Evolutionary conservation across 768 basidiomycete species (phyloP).

Genomic region (Psilocybe cyanescens): DNA sequence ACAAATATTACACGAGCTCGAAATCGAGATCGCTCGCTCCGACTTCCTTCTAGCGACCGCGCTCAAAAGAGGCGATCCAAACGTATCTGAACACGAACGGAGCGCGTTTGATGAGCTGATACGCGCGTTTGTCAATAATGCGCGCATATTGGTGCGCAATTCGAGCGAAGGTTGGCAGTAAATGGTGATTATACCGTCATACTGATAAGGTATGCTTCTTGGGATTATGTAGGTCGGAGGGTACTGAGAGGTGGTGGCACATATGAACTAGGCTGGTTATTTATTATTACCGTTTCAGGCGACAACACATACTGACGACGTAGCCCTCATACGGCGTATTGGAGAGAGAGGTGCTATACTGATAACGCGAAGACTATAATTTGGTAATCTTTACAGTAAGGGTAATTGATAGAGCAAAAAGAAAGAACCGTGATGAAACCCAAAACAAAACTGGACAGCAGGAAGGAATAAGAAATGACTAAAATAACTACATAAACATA

Average conservation of each 20-base stretch:
- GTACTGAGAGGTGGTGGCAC: too few species aligned
- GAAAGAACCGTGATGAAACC: not conserved
- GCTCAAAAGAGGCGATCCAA: conserved; percentile 64
- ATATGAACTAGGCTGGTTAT: too few species aligned
- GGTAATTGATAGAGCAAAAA: not conserved
- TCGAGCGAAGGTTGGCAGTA: conserved; percentile 29
- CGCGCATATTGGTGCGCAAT: conserved; percentile 87
- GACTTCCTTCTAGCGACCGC: conserved; percentile 74
- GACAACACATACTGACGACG: too few species aligned
- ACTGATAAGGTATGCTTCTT: too few species aligned
- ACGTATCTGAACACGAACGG: conserved; percentile 63
- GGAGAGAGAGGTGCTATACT: too few species aligned
- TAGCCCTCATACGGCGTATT: too few species aligned
- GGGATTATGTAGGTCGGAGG: too few species aligned
- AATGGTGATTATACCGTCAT: not conserved
- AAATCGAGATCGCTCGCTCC: conserved; percentile 83
- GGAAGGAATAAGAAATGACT: not conserved
- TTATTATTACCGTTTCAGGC: too few species aligned
- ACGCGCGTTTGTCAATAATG: conserved; percentile 91
- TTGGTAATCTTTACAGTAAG: not conserved
- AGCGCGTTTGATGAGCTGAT: conserved; percentile 90
- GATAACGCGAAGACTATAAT: not conserved
- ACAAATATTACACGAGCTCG: conserved; percentile 82
- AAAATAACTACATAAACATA: not conserved
- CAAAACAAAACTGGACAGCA: not conserved